Evolutionary conservation across 2,329 filamentous ascomycete genomes (phyloP), one percentile per base, ranked within the genome.

Genomic region (Calonectria henricotiae): DNA sequence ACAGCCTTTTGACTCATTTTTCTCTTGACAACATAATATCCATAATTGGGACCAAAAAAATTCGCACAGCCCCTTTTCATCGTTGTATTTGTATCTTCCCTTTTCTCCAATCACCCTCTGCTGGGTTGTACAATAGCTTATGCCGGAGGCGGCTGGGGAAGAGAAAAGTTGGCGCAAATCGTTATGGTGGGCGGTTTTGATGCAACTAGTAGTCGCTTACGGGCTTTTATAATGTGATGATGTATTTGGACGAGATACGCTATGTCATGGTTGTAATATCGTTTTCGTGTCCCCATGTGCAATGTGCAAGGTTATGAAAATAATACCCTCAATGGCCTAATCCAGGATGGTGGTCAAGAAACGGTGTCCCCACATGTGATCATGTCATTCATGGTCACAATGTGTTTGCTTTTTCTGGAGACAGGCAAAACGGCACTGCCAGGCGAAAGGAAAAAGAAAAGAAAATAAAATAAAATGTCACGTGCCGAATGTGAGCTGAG

Each of bases 121-220:
- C 79, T 80, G 79, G 80, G 80, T 79, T 82, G 80, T 81, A 81
- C 75, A 77, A 76, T 81, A 82, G 79, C 77, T 80, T 80, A 72
- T 75, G 77, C 76, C 73, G 72, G 76, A 77, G 71, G 75, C 72
- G 76, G 78, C 73, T 73, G 74, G 78, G 74, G 70, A 75, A 77
- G 77, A 78, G 79, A 79, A 81, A 77, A 79, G 76, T 78, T 66
- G 78, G 78, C 78, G 80, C 79, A 78, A 68, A 79, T 78, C 73
- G 77, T 77, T 77, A 75, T 78, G 77, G 69, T 75, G 77, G 79
- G 78, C 77, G 74, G 76, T 78, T 77, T 78, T 76, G 72, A 73
- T 71, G 49, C 62, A 72, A 72, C 51, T 58, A 58, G 58, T 54
- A 65, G 46, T 25, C 27, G 43, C 63, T 55, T 62, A 66, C 73